Evolutionary conservation across 2,329 filamentous ascomycete genomes (phyloP).

Genomic region (Penicillium sp.): DNA sequence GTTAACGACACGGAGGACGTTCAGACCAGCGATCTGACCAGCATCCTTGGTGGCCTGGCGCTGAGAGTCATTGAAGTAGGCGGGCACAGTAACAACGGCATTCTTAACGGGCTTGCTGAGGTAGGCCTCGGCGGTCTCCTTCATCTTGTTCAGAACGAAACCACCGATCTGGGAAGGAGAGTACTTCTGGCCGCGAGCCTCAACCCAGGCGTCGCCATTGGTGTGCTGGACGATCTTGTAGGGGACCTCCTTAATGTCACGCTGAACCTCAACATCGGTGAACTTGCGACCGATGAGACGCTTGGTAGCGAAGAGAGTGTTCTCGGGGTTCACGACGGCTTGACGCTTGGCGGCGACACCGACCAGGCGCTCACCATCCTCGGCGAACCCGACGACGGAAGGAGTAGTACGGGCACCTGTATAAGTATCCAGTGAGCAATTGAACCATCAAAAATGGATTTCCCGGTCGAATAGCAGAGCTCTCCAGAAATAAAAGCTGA

Average conservation of each 20-base stretch:
- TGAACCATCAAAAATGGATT: not conserved
- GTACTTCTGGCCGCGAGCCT: constrained; percentile 92
- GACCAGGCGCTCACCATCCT: constrained; percentile 93
- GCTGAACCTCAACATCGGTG: constrained; percentile 89
- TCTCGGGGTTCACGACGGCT: constrained; percentile 97
- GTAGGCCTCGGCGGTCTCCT: constrained; percentile 95
- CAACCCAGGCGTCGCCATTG: constrained; percentile 96
- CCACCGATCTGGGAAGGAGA: constrained; percentile 98
- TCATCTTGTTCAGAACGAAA: constrained; percentile 97
- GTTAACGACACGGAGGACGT: constrained; percentile 97
- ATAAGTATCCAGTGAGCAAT: constrained; percentile 19
- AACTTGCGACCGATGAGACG: constrained; percentile 98
- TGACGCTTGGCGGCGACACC: constrained; percentile 98
- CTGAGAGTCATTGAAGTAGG: constrained; percentile 99
- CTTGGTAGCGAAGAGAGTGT: constrained; percentile 98
- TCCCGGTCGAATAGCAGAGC: not conserved
- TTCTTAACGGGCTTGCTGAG: constrained; percentile 91
- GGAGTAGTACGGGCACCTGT: constrained; percentile 85
- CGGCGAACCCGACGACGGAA: constrained; percentile 92
- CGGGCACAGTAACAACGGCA: constrained; percentile 93
- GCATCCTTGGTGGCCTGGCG: constrained; percentile 98
- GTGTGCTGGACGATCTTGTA: constrained; percentile 98
- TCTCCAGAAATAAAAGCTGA: not conserved
- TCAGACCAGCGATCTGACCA: constrained; percentile 92
- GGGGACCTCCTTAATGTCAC: constrained; percentile 94